Percentiles rank a stretch among this genome's conserved stretches.
Conservation (phyloP, 495 filamentous ascomycete species). For the Aspergillus sparsus region DNA sequence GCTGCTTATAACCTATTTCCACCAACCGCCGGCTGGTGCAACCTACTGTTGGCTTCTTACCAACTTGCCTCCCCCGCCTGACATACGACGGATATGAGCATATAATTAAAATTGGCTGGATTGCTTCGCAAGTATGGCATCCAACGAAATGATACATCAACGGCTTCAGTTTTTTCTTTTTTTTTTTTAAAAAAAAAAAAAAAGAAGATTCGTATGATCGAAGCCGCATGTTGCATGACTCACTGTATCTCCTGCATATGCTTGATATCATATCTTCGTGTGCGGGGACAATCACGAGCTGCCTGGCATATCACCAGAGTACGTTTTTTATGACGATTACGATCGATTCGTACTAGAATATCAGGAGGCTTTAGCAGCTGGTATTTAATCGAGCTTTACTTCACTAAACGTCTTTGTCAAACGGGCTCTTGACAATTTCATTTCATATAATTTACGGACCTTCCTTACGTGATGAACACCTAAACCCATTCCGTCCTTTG, state of each 20-base stretch:
- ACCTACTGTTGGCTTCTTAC: neutral
- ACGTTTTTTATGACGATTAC: neutral
- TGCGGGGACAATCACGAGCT: neutral
- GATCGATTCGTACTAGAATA: conserved; percentile 1
- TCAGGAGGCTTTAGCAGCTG: neutral
- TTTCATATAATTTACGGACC: conserved; percentile 10
- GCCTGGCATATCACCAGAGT: neutral
- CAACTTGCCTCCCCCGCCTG: conserved; percentile 3
- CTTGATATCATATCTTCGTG: conserved; percentile 1
- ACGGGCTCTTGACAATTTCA: conserved; percentile 1
- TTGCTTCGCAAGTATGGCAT: conserved; percentile 16
- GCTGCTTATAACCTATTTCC: neutral
- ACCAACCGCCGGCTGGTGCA: conserved; percentile 3
- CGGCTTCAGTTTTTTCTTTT: conserved; percentile 11
- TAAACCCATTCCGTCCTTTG: conserved; percentile 6
- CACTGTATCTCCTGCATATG: neutral
- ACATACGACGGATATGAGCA: conserved; percentile 18
- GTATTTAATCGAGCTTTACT: neutral
- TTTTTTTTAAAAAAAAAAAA: too few relatives aligned
- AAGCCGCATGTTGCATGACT: conserved; percentile 15
- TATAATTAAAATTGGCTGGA: conserved; percentile 15
- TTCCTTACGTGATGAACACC: conserved; percentile 13
- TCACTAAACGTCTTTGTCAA: neutral
- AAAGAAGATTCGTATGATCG: conserved; percentile 16
- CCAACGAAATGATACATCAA: conserved; percentile 15